Evolutionary conservation across 2,329 filamentous ascomycete genomes (phyloP), one percentile per base, ranked within the genome.

Genomic region (Fusarium globosum): DNA sequence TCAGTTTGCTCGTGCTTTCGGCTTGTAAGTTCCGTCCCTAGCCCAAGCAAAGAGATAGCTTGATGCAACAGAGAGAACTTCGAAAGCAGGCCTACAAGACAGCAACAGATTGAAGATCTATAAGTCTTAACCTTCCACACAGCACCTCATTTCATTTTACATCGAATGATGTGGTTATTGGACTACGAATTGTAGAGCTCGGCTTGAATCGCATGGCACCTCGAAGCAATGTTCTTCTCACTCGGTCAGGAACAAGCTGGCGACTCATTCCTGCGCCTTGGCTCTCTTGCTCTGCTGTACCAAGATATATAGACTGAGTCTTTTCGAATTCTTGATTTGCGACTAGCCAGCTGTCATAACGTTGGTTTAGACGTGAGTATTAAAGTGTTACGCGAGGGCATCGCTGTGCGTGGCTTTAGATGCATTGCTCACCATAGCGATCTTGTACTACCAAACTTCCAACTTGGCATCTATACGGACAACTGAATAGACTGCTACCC

Each of bases 111-210:
- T 9, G 10, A 4, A 38, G 10, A 3, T 11, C 20, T 23, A 15
- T 15, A 5, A 13, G n/a, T 14, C 4, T 15, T 28, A 10, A 46
- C 10, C 18, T 10, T 21, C 4, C 12, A 46, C 20, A 10, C 4
- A 15, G 9, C 13, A 46, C 4, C 6, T 21, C 8, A 21, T 15
- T 23, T 11, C 3, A 35, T 11, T 1, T 4, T 1, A 4, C 1
- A 15, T 36, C 30, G 7, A 52, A 6, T 21, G 6, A 4, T 52
- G 6, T 4, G 7, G 3, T 26, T 20, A 8, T 15, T 21, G 2
- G n/a, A 14, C 16, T 12, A 36, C 13, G 6, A 15, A 9, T 18
- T 14, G 14, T 18, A 10, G 10, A 10, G 7, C 14, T 13, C 7
- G 13, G 20, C 35, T 28, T 41, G 14, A 38, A 28, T 14, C 2